Conservation (phyloP, 1,139 yeast species). For the Pichia sp. region DNA sequence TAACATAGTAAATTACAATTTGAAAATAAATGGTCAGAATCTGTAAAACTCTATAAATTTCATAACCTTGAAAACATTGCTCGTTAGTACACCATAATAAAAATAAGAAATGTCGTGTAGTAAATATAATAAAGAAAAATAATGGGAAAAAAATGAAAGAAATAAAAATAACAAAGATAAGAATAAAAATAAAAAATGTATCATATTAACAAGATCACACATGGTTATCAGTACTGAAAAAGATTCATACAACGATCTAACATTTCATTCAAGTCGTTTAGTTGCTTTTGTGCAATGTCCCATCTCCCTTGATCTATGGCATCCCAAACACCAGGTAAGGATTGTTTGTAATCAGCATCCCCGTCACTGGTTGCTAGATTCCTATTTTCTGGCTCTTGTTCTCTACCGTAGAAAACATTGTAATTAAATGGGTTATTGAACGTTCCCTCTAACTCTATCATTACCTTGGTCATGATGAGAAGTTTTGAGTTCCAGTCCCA, state of each 20-base stretch:
- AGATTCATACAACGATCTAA: conserved; percentile 28
- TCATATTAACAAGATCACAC: background rate
- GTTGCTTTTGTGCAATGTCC: conserved; percentile 52
- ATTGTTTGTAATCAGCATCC: conserved; percentile 33
- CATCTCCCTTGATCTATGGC: conserved; percentile 48
- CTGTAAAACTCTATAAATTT: background rate
- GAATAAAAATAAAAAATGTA: too few relatives aligned
- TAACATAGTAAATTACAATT: background rate
- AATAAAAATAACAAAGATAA: background rate
- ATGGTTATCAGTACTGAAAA: conserved; percentile 11
- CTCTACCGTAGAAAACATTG: conserved; percentile 69
- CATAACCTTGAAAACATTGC: too few relatives aligned
- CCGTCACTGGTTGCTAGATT: conserved; percentile 26
- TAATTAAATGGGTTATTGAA: conserved; percentile 61
- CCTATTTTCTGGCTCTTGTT: conserved; percentile 46
- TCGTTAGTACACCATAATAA: too few relatives aligned
- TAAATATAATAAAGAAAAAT: background rate
- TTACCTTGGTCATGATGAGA: conserved; percentile 50
- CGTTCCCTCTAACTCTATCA: conserved; percentile 46
- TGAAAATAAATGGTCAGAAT: background rate
- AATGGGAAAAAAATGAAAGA: background rate
- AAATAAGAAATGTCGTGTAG: too few relatives aligned
- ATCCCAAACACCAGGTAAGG: conserved; percentile 71
- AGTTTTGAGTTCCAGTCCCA: conserved; percentile 77
- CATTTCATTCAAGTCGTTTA: conserved; percentile 44